A percentile compares a stretch with the other conserved stretches of the same genome.
phyloP scores from a whole-genome alignment of 2,329 filamentous ascomycete genomes.

The Coniochaeta prunicola region DNA sequence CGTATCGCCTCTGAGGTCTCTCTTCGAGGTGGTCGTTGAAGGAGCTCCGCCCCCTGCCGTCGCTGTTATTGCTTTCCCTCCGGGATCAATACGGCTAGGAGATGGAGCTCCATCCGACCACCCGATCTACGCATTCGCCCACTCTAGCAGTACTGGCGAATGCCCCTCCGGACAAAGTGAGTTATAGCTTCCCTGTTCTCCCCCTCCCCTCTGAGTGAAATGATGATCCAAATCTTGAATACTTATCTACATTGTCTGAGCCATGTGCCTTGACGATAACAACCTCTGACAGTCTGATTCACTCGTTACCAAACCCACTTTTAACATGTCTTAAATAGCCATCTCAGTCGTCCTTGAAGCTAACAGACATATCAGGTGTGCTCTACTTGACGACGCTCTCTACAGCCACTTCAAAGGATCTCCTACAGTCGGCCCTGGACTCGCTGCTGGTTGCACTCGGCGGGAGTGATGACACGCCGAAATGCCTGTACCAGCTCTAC shows the following conservation, averaged over 20 bases:
- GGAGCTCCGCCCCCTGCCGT: conserved; percentile 70
- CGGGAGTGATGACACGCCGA: conserved; percentile 15
- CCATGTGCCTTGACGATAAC: conserved; percentile 71
- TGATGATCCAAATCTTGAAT: conserved; percentile 84
- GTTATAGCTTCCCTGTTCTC: conserved; percentile 31
- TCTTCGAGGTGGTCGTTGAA: conserved; percentile 69
- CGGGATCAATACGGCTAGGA: conserved; percentile 28
- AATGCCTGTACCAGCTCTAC: conserved; percentile 42
- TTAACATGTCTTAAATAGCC: background rate
- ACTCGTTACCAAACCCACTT: conserved; percentile 17
- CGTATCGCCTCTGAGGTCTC: conserved; percentile 51
- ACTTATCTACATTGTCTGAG: conserved; percentile 99
- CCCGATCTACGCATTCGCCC: conserved; percentile 57
- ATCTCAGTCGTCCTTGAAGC: background rate
- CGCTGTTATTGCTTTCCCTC: conserved; percentile 60
- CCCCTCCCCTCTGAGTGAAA: conserved; percentile 38
- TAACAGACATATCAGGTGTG: conserved; percentile 21
- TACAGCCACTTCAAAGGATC: conserved; percentile 21
- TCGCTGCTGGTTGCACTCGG: conserved; percentile 28
- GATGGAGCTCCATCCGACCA: conserved; percentile 26
- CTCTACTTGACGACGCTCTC: conserved; percentile 33
- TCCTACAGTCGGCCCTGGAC: conserved; percentile 33
- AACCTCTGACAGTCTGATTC: conserved; percentile 86
- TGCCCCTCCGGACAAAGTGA: conserved; percentile 86
- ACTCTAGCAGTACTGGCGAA: conserved; percentile 88